These are phyloP conservation scores for Pichia sp. DNA, from an alignment of 1,139 yeast species.

Conservation along the genomic window DNA sequence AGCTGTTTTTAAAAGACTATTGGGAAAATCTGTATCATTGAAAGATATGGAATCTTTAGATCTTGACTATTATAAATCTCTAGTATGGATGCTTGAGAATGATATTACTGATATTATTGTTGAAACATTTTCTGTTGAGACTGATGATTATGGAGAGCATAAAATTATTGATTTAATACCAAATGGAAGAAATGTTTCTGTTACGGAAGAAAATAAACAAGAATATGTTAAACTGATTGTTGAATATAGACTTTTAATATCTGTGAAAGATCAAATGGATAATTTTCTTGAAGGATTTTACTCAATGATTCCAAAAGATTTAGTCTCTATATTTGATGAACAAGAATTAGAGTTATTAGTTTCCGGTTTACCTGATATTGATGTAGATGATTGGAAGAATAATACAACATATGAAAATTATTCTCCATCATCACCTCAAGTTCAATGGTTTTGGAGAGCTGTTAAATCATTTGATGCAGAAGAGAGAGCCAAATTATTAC, in stretches of 20 bases:
- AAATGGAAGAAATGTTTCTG: conserved; percentile 75
- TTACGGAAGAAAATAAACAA: conserved; percentile 83
- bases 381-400: conserved; percentile 90
- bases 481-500: conserved; percentile 87
- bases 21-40: conserved; percentile 74
- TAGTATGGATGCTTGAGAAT: conserved; percentile 95
- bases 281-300: conserved; percentile 83
- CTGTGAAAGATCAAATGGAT: conserved; percentile 84
- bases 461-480: conserved; percentile 91
- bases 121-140: conserved; percentile 91
- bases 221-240: conserved; percentile 84
- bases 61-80: conserved; percentile 82
- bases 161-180: conserved; percentile 52
- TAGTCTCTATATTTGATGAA: conserved; percentile 85
- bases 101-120: conserved; percentile 94
- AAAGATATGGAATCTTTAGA: conserved; percentile 95
- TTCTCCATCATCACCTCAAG: conserved; percentile 76
- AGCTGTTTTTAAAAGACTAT: conserved; percentile 83
- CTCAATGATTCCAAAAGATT: conserved; percentile 82
- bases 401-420: conserved; percentile 81
- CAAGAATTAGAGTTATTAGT: conserved; percentile 90
- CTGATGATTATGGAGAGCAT: conserved; percentile 92
- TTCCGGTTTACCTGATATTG: conserved; percentile 94
- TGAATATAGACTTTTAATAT: conserved; percentile 75
- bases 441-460: conserved; percentile 98